Base-by-base conservation (phyloP, 441 rosid species). In the Pelargonium fulgidum region DNA sequence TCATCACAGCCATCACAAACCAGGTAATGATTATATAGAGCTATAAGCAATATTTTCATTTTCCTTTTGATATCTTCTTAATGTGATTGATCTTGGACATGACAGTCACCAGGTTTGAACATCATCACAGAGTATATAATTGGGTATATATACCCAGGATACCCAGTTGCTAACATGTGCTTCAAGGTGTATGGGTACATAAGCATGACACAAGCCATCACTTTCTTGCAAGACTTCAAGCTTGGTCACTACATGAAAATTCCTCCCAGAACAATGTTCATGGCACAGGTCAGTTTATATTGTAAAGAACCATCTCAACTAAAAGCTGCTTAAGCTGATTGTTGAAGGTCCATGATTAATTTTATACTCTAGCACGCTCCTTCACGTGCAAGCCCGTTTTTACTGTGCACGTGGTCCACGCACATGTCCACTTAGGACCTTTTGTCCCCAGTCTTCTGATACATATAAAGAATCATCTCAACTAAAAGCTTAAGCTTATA, bases 1-100 rank as follows among this genome's bases (percentile, higher is more conserved):
- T 92, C 75, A 86, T 92, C 44, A 89, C 92, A 10, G 96, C 96
- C 71, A 88, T 94, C 26, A 92, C 98, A 69, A 92, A 89, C 81
- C 94, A 92, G 90, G 98, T 92, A 77, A 6, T 4, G 17, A n/a
- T 50, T 50, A 12, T 1, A 7, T 44, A 44, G 13, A 48, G 14
- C 36, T 29, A 29, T 33, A 33, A 33, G 39, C 39, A 33, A 33
- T 0, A 0, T 4, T 48, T 50, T 50, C 14, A 12, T 50, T 3
- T 50, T 50, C n/a, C 56, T 48, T 4, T n/a, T n/a, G 6, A 2
- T 16, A 3, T 50, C 5, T 50, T 12, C 14, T 50, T n/a, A 50
- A 13, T 50, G 14, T 4, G 58, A 12, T 50, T n/a, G 58, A 16
- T 0, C 12, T 52, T 11, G 24, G 19, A 3, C 4, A 44, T 5